Evolutionary conservation across 345 rosid genomes (phyloP), one percentile per base, ranked within the genome.

Genomic region (Populus euphratica): DNA sequence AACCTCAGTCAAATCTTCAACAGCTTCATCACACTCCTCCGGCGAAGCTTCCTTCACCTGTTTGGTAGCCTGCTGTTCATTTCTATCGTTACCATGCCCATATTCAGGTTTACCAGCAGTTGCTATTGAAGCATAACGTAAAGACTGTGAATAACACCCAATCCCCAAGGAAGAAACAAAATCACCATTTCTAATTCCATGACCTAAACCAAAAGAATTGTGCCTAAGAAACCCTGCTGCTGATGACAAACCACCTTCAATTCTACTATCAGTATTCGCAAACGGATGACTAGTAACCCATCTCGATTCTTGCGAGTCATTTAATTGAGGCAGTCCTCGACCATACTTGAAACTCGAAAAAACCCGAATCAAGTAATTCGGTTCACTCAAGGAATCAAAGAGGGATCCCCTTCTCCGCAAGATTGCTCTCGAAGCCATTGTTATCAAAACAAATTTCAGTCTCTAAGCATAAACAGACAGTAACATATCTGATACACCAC

Each of bases 1-100:
- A 50, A 79, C 97, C 68, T 91, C 81, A 80, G 87, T 93, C 77
- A 94, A 77, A 43, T 91, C 98, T 89, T 93, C 98, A 73, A 94
- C 93, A 23, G 98, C 98, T 85, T 91, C 92, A 88, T 94, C 98
- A 82, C 98, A 94, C 61, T 94, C 97, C 86, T 93, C 97, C 0
- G 98, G 93, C 13, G 97, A 93, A 81, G 98, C 94, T 86, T 93
- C 92, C 83, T 94, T 93, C 41, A 73, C 81, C 84, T 88, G 92
- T 49, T 89, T 87, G 79, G 83, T 66, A 81, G 76, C 68, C 75
- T 76, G 83, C 36, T 86, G 83, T 69, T 76, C 91, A 64, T 86
- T 87, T 79, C 83, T 80, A 72, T 88, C 88, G 33, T 69, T 66
- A 62, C 78, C 83, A 29, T 73, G 73, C 36, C 82, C 81, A 47